phyloP scores from a whole-genome alignment of 106 monocot genomes.

The Phalaenopsis equestris region DNA sequence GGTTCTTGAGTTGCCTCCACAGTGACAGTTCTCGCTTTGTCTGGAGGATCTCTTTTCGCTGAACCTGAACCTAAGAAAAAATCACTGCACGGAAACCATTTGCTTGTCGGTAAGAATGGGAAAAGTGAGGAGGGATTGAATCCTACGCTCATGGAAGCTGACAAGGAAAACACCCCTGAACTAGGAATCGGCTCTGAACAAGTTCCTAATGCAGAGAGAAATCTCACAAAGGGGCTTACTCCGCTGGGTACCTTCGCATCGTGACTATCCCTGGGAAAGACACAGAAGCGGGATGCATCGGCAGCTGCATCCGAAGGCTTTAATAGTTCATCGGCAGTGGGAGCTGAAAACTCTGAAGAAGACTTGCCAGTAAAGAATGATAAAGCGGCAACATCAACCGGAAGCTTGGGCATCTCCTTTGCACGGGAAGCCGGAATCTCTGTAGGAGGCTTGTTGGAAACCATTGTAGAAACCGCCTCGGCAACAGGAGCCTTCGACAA shows the following conservation, averaged over 20 bases:
- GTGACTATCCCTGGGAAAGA: neutral
- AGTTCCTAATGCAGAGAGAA: constrained; percentile 33
- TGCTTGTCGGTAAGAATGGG: constrained; percentile 45
- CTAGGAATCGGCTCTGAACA: constrained; percentile 26
- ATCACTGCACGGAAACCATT: constrained; percentile 92
- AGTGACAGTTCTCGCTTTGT: constrained; percentile 5
- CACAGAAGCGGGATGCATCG: no score
- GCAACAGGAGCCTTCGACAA: neutral
- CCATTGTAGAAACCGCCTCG: no score
- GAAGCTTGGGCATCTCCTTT: no score
- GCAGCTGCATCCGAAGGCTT: no score
- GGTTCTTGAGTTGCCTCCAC: neutral
- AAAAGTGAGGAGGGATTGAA: constrained; percentile 62
- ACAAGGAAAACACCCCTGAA: constrained; percentile 30
- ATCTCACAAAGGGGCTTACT: constrained; percentile 24
- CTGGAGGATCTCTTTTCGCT: constrained; percentile 6
- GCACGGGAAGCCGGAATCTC: no score
- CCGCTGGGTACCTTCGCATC: neutral
- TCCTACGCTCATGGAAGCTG: constrained; percentile 33
- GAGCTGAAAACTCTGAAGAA: no score
- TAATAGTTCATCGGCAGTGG: no score
- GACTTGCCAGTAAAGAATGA: neutral
- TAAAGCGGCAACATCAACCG: neutral
- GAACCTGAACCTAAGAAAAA: constrained; percentile 38
- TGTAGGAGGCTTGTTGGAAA: no score